A percentile compares a stretch with the other conserved stretches of the same genome.
Evolutionary conservation across 164 flowering plant species (phyloP).

Genomic region (Berberis vulgaris): DNA sequence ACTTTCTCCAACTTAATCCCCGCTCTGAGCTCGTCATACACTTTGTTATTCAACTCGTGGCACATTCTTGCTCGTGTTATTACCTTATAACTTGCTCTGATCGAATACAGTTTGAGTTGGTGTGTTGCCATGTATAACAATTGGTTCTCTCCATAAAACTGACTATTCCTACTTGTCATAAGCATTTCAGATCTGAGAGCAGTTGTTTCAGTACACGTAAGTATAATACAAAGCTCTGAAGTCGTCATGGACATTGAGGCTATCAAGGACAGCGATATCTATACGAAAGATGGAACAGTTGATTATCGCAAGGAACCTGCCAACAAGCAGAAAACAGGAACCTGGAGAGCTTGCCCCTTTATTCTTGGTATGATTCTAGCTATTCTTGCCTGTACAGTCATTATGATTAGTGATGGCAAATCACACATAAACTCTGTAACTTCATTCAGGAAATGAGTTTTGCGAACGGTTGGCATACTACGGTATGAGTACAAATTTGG

Average conservation of each 20-base stretch:
- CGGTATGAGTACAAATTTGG: constrained; percentile 33
- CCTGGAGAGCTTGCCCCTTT: constrained; percentile 34
- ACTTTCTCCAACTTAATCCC: too few relatives aligned
- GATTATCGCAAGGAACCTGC: constrained; percentile 28
- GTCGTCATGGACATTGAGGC: constrained; percentile 14
- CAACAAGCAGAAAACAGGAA: constrained; percentile 35
- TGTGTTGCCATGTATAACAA: too few relatives aligned
- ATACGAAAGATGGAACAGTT: constrained; percentile 39
- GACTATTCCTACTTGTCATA: too few relatives aligned
- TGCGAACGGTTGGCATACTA: constrained; percentile 40
- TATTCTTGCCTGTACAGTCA: too few relatives aligned
- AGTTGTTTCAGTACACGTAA: not conserved
- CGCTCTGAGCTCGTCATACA: too few relatives aligned
- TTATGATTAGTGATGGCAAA: too few relatives aligned
- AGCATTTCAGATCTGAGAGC: too few relatives aligned
- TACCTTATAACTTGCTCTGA: too few relatives aligned
- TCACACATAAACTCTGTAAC: not conserved
- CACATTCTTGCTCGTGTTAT: too few relatives aligned
- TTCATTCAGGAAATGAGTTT: constrained; percentile 28
- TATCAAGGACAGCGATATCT: constrained; percentile 16
- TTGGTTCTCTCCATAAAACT: too few relatives aligned
- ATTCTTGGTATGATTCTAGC: constrained; percentile 27
- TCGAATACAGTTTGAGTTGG: too few relatives aligned
- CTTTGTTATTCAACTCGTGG: too few relatives aligned
- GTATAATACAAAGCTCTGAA: not conserved